Evolutionary conservation across 805 yeast species (phyloP).

Genomic region (Candida cerambycidarum): DNA sequence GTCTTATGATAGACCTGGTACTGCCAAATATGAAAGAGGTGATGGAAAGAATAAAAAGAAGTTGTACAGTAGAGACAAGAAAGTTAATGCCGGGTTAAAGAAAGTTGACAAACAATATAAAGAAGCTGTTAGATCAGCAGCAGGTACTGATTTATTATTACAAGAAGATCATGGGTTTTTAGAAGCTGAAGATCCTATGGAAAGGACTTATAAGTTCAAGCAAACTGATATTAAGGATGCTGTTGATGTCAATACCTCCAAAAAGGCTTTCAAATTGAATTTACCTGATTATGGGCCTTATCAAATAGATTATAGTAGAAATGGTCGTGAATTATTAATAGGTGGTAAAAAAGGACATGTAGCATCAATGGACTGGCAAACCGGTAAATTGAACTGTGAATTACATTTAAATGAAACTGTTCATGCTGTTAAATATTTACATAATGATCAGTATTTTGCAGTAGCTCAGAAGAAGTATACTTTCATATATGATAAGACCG

Average conservation of each 20-base stretch:
- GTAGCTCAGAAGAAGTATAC: constrained; percentile 96
- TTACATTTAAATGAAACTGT: constrained; percentile 85
- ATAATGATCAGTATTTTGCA: constrained; percentile 91
- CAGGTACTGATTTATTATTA: constrained; percentile 78
- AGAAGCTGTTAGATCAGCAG: constrained; percentile 80
- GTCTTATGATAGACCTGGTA: constrained; percentile 20
- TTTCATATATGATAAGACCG: constrained; percentile 86
- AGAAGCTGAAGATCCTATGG: constrained; percentile 93
- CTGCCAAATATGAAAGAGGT: constrained; percentile 30
- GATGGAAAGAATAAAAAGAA: constrained; percentile 21
- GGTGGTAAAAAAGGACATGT: constrained; percentile 94
- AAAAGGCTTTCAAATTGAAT: constrained; percentile 71
- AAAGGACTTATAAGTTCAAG: constrained; percentile 78
- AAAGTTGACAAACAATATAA: constrained; percentile 69
- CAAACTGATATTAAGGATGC: constrained; percentile 75
- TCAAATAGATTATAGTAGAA: constrained; percentile 73
- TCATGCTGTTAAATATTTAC: constrained; percentile 84
- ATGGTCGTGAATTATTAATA: constrained; percentile 80
- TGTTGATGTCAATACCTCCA: constrained; percentile 75
- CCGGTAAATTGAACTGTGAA: constrained; percentile 79
- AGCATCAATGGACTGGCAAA: constrained; percentile 94
- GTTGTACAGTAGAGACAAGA: constrained; percentile 51
- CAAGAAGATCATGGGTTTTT: constrained; percentile 84
- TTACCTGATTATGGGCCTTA: constrained; percentile 87
- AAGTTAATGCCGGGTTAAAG: constrained; percentile 63